Evolutionary conservation across 306 rosid genomes (phyloP), one percentile per base, ranked within the genome.

Genomic region (Fragaria vesca): DNA sequence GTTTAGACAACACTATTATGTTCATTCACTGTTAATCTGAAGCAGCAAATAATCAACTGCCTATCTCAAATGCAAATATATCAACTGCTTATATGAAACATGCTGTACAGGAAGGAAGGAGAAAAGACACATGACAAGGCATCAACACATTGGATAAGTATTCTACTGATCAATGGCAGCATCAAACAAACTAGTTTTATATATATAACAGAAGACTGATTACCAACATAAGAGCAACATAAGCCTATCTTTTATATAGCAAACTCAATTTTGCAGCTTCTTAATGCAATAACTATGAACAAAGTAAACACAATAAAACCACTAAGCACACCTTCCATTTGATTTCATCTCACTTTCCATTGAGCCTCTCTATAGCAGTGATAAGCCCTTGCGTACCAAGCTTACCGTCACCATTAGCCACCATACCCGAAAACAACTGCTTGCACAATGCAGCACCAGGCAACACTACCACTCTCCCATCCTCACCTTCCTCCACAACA

Each of bases 371-470:
- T 24, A 93, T 81, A 26, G 86, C 95, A 66, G 93, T 83, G 79
- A 93, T 89, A 54, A 93, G 60, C 34, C 92, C 97, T 50, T 91
- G 98, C 51, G 76, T 12, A 10, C 98, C 98, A 81, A 91, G 86
- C 73, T 91, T 89, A 2, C 91, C 97, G 67, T 93, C 78, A 0
- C 98, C 95, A 85, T 85, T 93, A 2, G 98, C 98, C 36, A 87
- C 92, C 98, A 91, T 93, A 8, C 85, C 79, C 4, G 93, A 69
- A 69, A 81, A 91, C 24, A 93, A 26, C 75, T 93, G 98, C 81
- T 91, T 93, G 13, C 82, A 77, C 76, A 93, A 63, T 2, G 93
- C 82, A 83, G 95, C 98, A 4, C 91, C 95, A 13, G 98, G 98
- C 88, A 93, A 75, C 8, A 87, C 98, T 21, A 74, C 90, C 61